phyloP scores from a whole-genome alignment of 2,329 filamentous ascomycete genomes.

The Botrytis paeoniae region DNA sequence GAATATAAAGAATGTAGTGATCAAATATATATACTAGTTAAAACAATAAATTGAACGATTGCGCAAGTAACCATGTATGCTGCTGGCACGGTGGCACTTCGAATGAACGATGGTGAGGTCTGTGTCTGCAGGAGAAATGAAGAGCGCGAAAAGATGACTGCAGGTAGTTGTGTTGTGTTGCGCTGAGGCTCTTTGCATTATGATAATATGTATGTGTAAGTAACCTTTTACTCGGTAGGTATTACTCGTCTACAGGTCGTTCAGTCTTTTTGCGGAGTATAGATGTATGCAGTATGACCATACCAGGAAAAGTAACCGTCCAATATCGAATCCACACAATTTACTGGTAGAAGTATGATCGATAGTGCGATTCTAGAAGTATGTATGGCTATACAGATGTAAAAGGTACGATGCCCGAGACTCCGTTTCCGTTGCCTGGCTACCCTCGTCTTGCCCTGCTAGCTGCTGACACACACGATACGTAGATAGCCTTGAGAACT shows the following conservation, averaged over 20 bases:
- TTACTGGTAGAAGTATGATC: constrained; percentile 5
- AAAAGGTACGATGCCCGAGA: background rate
- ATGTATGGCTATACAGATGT: background rate
- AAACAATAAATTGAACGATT: background rate
- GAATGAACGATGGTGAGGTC: constrained; percentile 8
- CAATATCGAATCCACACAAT: background rate
- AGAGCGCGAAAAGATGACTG: background rate
- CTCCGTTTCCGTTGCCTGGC: background rate
- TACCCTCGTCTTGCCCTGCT: background rate
- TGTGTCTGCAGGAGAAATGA: constrained; percentile 1
- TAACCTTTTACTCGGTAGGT: constrained; percentile 1
- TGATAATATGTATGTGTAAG: background rate
- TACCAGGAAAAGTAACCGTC: background rate
- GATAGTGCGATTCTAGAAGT: background rate
- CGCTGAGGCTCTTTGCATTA: constrained; percentile 6
- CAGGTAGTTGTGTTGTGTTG: background rate
- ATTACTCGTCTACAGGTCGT: background rate
- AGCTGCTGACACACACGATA: background rate
- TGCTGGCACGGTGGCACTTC: background rate
- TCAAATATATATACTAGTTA: background rate
- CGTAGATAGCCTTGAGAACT: background rate
- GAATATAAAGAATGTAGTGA: background rate
- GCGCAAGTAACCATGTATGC: background rate
- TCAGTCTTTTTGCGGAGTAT: background rate
- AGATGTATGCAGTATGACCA: constrained; percentile 6